Base-by-base conservation (phyloP, 2,329 filamentous ascomycete species). In the Atkinsonella hypoxylon region DNA sequence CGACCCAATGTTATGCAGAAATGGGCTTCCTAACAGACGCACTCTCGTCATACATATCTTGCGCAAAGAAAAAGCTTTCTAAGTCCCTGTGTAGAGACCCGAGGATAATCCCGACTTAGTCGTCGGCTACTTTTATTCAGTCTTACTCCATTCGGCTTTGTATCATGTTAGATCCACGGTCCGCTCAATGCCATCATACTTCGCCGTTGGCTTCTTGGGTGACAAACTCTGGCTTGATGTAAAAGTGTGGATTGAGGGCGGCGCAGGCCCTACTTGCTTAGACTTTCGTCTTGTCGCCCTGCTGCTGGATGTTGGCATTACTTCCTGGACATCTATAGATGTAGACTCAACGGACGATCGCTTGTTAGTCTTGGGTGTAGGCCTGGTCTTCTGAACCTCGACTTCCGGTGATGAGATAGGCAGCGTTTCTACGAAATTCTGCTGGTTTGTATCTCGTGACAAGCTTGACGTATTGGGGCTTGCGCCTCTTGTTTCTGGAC, bases 161-260 rank as follows among this genome's bases (percentile, higher is more conserved):
- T 26, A n/a, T 53, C 39, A 54, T 15, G 51, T 58, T 34, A 55
- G 32, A 39, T 58, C 56, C 12, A 55, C 32, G 10, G 55, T 47
- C n/a, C 58, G 56, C 20, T 66, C 65, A 40, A 67, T 57, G n/a
- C 65, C 64, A 45, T 64, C 62, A 51, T 67, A 67, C 38, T 42
- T 15, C 11, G 54, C 49, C 38, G 18, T 22, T 26, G 17, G 12
- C n/a, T 31, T 48, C 30, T 15, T 30, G 11, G 50, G 40, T 34
- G 44, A 48, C 15, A 22, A 7, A 26, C 47, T 52, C 41, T 45
- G 40, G 22, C 52, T 54, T 36, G 52, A 50, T 13, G 20, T 39
- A 30, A 50, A n/a, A 4, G n/a, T 18, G 11, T 48, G 31, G 50
- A 59, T 10, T 38, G 55, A 22, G 48, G 13, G 17, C n/a, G 49